A percentile compares a stretch with the other conserved stretches of the same genome.
phyloP scores from a whole-genome alignment of 768 basidiomycete species.

The Xerocomellus amylosporus region DNA sequence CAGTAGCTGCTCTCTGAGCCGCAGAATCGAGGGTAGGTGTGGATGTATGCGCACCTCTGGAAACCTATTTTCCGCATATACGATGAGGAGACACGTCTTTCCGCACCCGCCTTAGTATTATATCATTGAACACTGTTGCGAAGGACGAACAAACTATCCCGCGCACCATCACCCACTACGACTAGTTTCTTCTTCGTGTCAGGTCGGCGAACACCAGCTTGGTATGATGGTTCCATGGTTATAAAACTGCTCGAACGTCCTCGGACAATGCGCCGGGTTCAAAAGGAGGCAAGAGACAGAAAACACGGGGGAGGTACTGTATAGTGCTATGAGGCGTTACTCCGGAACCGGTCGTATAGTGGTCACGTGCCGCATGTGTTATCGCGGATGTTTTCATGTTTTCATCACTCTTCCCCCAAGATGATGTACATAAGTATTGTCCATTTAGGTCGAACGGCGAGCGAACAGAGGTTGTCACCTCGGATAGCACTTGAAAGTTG shows the following conservation, averaged over 20 bases:
- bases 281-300: background rate
- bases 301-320: conserved; percentile 3
- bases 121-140: conserved; percentile 24
- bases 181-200: conserved; percentile 86
- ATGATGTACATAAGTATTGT: too few species aligned
- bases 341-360: background rate
- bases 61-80: conserved; percentile 94
- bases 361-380: conserved; percentile 21
- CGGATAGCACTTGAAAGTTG: too few species aligned
- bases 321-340: background rate
- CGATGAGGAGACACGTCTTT: conserved; percentile 94
- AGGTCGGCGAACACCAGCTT: conserved; percentile 48
- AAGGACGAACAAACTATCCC: conserved; percentile 29
- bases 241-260: background rate
- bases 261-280: background rate
- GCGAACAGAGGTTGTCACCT: too few species aligned
- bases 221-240: conserved; percentile 28
- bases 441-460: too few species aligned
- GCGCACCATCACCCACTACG: conserved; percentile 82
- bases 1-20: conserved; percentile 14
- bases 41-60: conserved; percentile 68
- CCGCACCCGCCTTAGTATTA: conserved; percentile 68
- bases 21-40: conserved; percentile 4
- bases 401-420: too few species aligned
- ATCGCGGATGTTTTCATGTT: too few species aligned